A percentile compares a stretch with the other conserved stretches of the same genome.
phyloP scores from a whole-genome alignment of 495 filamentous ascomycete genomes.

The Hamigera avellanea region DNA sequence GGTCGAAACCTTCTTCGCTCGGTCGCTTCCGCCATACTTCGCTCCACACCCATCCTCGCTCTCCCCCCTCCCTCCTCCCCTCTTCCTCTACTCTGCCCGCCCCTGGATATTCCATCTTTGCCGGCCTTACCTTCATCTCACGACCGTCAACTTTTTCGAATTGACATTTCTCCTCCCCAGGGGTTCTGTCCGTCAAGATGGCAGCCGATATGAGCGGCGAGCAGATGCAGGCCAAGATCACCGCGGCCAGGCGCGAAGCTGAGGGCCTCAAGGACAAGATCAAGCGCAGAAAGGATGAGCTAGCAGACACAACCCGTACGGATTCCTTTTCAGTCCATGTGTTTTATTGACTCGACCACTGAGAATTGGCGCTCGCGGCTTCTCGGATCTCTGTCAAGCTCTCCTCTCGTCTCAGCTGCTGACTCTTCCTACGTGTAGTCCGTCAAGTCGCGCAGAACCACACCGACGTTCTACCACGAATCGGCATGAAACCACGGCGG shows the following conservation, averaged over 20 bases:
- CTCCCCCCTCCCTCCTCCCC: constrained; percentile 8
- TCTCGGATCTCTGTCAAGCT: background rate
- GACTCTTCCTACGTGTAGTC: constrained; percentile 43
- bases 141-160: constrained; percentile 9
- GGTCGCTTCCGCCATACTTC: constrained; percentile 15
- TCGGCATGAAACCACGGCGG: constrained; percentile 91
- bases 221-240: constrained; percentile 80
- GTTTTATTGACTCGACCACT: constrained; percentile 1
- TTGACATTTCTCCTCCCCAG: constrained; percentile 13
- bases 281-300: constrained; percentile 98
- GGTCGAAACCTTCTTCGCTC: constrained; percentile 14
- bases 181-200: constrained; percentile 28
- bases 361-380: background rate
- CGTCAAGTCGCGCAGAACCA: constrained; percentile 81
- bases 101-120: constrained; percentile 6
- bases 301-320: constrained; percentile 95
- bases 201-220: constrained; percentile 56
- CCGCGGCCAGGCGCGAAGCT: constrained; percentile 92
- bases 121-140: constrained; percentile 11
- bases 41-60: constrained; percentile 15
- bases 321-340: constrained; percentile 10
- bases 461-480: constrained; percentile 80
- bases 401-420: constrained; percentile 6
- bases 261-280: constrained; percentile 97
- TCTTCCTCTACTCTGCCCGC: constrained; percentile 2